Evolutionary conservation across 2,329 filamentous ascomycete species (phyloP).

Genomic region (Cercospora sp.): DNA sequence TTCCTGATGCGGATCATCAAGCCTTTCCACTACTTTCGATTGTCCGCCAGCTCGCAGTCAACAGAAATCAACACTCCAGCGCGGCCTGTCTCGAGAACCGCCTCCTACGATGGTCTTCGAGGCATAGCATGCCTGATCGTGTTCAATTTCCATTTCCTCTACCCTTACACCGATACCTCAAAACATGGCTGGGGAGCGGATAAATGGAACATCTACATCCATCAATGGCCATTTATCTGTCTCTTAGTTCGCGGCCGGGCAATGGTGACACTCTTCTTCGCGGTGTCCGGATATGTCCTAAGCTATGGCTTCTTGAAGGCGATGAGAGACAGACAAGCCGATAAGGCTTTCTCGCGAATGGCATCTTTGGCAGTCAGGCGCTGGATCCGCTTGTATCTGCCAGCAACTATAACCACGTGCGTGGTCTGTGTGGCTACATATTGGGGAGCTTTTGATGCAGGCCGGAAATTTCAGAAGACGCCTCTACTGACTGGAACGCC

Average conservation of each 20-base stretch:
- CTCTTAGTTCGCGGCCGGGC: conserved; percentile 23
- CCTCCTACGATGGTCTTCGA: conserved; percentile 20
- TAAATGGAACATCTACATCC: conserved; percentile 8
- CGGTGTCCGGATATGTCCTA: conserved; percentile 23
- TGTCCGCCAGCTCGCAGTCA: not conserved
- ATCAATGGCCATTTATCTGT: conserved; percentile 22
- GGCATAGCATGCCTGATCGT: conserved; percentile 23
- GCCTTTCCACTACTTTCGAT: not conserved
- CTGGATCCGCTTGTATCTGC: conserved; percentile 10
- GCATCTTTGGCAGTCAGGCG: conserved; percentile 13
- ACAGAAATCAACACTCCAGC: not conserved
- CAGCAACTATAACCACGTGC: conserved; percentile 10
- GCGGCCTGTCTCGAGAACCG: conserved; percentile 6
- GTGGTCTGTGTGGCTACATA: conserved; percentile 8
- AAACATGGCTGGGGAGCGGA: conserved; percentile 13
- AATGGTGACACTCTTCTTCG: conserved; percentile 24
- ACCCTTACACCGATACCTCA: conserved; percentile 16
- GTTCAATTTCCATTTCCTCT: conserved; percentile 25
- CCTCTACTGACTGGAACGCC: not conserved
- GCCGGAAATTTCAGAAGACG: not conserved
- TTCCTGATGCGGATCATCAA: not conserved
- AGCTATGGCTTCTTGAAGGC: conserved; percentile 20
- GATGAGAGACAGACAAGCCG: not conserved
- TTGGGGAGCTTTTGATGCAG: conserved; percentile 7
- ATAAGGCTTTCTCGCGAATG: conserved; percentile 10